Evolutionary conservation across 2,329 filamentous ascomycete genomes (phyloP), one percentile per base, ranked within the genome.

Genomic region (Penicillium sp.): DNA sequence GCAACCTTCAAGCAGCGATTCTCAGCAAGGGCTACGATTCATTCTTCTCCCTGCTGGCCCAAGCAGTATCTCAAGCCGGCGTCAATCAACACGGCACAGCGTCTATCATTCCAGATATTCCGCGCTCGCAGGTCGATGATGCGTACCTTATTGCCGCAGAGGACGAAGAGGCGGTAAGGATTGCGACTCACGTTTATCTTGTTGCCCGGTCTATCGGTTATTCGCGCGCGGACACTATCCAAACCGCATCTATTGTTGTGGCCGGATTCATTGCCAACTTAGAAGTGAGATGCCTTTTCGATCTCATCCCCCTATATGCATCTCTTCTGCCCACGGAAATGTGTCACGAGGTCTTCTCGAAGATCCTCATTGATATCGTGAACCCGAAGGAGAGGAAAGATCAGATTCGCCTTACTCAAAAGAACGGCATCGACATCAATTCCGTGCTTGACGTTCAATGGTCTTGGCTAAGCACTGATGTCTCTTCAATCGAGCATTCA

Each of bases 281-380:
- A 33, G 86, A 90, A 39, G 81, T 88, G 43, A 84, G 85, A 14
- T 85, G 86, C 29, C 84, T 94, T 51, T 85, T 89, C 55, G 87
- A 93, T 58, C 77, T 94, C 37, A 89, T 96, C 51, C 92, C 94
- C 0, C 78, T 96, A 1, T 99, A 99, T 71, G 92, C 90, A 58
- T 91, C 91, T 8, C 87, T 91, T 64, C 79, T 99, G 11, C 81
- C 84, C 9, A 76, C 80, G 6, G 78, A 84, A 11, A 82, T 88
- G 58, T 82, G 83, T 57, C 87, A 91, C 62, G 83, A 86, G 51
- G 87, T 88, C 14, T 81, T 99, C 45, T 90, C 88, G 53, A 83
- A 85, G 48, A 89, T 95, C 52, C 77, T 97, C 51, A 87, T 92
- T 46, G 84, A 90, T 42, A 82, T 97, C 51, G 81, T 83, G 24